Percentiles rank a stretch among this genome's conserved stretches.
phyloP scores from a whole-genome alignment of 1,284 basidiomycete species.

The Ganoderma meredithae region DNA sequence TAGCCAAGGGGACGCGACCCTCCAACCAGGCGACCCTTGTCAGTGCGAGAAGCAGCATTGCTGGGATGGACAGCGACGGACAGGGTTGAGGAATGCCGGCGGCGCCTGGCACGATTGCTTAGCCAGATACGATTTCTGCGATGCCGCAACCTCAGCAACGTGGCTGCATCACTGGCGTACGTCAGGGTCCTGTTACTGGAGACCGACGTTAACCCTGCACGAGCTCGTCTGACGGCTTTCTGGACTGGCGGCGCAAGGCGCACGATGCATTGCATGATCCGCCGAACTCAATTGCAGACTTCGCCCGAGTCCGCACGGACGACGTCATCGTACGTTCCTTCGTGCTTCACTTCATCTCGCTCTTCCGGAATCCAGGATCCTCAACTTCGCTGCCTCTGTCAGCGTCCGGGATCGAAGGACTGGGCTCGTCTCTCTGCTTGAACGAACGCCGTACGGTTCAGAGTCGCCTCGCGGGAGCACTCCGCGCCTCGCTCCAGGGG shows the following conservation, averaged over 20 bases:
- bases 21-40: neutral
- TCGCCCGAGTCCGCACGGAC: neutral
- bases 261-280: neutral
- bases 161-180: neutral
- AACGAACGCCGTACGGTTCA: neutral
- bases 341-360: neutral
- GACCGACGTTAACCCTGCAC: neutral
- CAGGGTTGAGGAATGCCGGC: too few species aligned
- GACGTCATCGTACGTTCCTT: neutral
- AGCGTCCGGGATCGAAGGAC: neutral
- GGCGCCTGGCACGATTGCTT: too few species aligned
- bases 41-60: too few species aligned
- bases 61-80: too few species aligned
- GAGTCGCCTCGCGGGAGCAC: neutral
- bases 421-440: neutral
- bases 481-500: neutral
- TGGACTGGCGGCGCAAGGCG: neutral
- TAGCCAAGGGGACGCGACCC: neutral
- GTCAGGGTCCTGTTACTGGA: neutral
- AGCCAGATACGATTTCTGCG: too few species aligned
- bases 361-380: constrained; percentile 2
- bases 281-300: neutral
- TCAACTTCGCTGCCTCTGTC: neutral
- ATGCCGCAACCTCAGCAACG: too few species aligned
- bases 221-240: neutral